phyloP scores from a whole-genome alignment of 345 rosid genomes.

The Syzygium jambos region DNA sequence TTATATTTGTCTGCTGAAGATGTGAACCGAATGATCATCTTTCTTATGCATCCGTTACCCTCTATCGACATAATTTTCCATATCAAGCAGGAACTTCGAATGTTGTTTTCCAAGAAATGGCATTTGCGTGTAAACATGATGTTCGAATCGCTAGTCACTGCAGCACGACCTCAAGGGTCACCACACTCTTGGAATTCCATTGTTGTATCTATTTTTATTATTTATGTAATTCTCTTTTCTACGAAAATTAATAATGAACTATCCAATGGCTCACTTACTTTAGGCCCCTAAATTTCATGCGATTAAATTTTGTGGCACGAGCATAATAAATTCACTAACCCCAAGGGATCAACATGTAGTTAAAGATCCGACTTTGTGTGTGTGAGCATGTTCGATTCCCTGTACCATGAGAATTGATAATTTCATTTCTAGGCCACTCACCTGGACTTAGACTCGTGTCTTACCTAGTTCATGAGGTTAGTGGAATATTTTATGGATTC shows the following conservation, averaged over 20 bases:
- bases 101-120: not conserved
- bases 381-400: not conserved
- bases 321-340: no score
- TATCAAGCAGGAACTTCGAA: not conserved
- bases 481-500: not conserved
- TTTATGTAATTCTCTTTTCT: no score
- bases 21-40: not conserved
- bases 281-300: no score
- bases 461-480: fast-evolving
- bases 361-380: no score
- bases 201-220: not conserved
- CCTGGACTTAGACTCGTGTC: fast-evolving
- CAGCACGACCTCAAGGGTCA: not conserved
- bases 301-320: no score
- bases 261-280: no score
- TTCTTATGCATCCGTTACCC: not conserved
- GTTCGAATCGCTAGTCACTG: not conserved
- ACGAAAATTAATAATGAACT: no score
- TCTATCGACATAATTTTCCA: not conserved
- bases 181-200: not conserved
- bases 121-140: not conserved
- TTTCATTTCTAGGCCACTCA: not conserved
- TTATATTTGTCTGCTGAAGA: not conserved
- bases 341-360: no score
- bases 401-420: not conserved